These are phyloP conservation scores for Picea sitchensis DNA, from an alignment of 75 land plant genomes.

Conservation along the genomic window DNA sequence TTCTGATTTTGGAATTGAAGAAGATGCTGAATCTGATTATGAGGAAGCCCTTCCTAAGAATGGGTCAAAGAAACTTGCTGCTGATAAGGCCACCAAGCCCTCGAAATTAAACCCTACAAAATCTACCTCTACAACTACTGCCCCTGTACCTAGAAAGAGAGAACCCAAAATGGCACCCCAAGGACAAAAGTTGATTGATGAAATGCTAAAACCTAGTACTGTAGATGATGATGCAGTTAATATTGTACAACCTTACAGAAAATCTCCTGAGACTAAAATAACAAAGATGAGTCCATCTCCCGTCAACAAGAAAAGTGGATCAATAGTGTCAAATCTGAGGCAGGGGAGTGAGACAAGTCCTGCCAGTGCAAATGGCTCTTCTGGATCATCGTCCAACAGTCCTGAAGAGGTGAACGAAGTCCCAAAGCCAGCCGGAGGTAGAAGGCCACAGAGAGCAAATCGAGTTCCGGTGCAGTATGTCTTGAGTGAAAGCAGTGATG, in stretches of 20 bases:
- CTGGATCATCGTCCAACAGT: slow-evolving; percentile 1
- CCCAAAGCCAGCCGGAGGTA: slow-evolving; percentile 19
- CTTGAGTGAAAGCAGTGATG: slow-evolving; percentile 47
- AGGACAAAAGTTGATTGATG: slow-evolving; percentile 55
- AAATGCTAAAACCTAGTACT: slow-evolving; percentile 20
- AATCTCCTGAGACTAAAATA: slow-evolving; percentile 83
- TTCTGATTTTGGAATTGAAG: slow-evolving; percentile 11
- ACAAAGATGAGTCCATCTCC: slow-evolving; percentile 89
- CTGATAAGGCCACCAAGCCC: slow-evolving; percentile 14
- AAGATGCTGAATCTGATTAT: slow-evolving; percentile 15
- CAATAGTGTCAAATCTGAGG: slow-evolving; percentile 34
- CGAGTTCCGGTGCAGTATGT: slow-evolving; percentile 42
- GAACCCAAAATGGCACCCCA: slow-evolving; percentile 23
- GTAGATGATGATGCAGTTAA: neutral
- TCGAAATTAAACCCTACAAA: slow-evolving; percentile 6
- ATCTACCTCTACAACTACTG: slow-evolving; percentile 16
- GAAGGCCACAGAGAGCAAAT: slow-evolving; percentile 51
- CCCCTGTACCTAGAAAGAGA: slow-evolving; percentile 28
- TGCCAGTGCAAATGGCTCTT: neutral
- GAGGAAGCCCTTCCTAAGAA: slow-evolving; percentile 4
- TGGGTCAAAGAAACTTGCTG: slow-evolving; percentile 10
- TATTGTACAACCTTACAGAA: slow-evolving; percentile 5
- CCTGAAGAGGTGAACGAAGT: slow-evolving; percentile 16
- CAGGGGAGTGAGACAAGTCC: neutral
- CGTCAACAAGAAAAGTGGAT: slow-evolving; percentile 91